These are phyloP conservation scores for Pseudopyrenochaeta lycopersici DNA, from an alignment of 2,329 filamentous ascomycete species.

Conservation along the genomic window DNA sequence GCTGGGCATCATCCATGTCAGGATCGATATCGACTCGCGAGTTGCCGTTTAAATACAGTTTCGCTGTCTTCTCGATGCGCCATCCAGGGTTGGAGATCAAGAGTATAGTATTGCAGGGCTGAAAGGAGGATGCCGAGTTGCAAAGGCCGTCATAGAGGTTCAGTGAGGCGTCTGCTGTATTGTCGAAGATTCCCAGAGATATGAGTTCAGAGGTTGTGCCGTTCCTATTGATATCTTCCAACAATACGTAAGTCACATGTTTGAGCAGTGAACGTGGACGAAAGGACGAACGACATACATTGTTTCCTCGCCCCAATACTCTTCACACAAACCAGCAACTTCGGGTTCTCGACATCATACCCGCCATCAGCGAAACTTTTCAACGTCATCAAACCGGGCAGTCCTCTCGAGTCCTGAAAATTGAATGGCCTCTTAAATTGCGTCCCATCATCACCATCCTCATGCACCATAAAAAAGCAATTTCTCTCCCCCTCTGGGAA, in stretches of 20 bases:
- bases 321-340: constrained; percentile 66
- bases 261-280: neutral
- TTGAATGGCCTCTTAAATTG: constrained; percentile 60
- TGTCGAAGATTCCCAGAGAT: constrained; percentile 65
- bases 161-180: constrained; percentile 63
- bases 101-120: constrained; percentile 59
- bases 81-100: constrained; percentile 59
- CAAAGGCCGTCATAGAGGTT: constrained; percentile 65
- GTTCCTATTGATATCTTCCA: constrained; percentile 58
- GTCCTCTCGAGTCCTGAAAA: constrained; percentile 44
- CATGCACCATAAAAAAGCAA: constrained; percentile 64
- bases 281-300: constrained; percentile 39
- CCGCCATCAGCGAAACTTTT: constrained; percentile 64
- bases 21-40: constrained; percentile 66
- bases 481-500: constrained; percentile 65
- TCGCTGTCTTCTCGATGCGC: constrained; percentile 46
- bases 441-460: constrained; percentile 55
- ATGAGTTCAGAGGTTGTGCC: constrained; percentile 56
- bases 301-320: constrained; percentile 63
- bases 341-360: constrained; percentile 61
- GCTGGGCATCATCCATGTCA: constrained; percentile 60
- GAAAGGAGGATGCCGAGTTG: constrained; percentile 55
- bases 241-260: neutral
- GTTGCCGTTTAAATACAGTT: constrained; percentile 51
- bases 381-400: constrained; percentile 65